Percentiles rank a stretch among this genome's conserved stretches.
Conservation (phyloP, 208 protist species). For the Trypanosoma vivax region DNA sequence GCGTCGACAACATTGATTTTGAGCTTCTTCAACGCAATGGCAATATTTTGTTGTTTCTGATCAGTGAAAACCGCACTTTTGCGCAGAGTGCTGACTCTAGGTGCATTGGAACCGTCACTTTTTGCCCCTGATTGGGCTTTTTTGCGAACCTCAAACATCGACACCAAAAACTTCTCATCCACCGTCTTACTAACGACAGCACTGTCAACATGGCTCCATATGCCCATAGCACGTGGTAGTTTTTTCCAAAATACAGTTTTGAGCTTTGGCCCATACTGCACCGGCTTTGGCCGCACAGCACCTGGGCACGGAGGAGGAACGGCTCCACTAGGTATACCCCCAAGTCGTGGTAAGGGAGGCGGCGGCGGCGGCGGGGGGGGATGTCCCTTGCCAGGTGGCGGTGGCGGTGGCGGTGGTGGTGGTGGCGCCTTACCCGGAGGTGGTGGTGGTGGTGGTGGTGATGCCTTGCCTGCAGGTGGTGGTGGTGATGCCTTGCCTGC, state of each 20-base stretch:
- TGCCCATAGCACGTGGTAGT: slow-evolving; percentile 38
- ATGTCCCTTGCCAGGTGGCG: slow-evolving; percentile 12
- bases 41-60: slow-evolving; percentile 73
- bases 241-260: slow-evolving; percentile 86
- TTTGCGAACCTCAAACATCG: slow-evolving; percentile 47
- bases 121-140: slow-evolving; percentile 12
- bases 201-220: slow-evolving; percentile 41
- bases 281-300: slow-evolving; percentile 9
- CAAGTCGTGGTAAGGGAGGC: neutral
- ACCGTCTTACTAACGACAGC: slow-evolving; percentile 20
- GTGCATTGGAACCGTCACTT: slow-evolving; percentile 17
- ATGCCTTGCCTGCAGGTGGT: neutral
- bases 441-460: slow-evolving; percentile 17
- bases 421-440: slow-evolving; percentile 11
- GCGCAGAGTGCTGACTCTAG: neutral
- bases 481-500: neutral
- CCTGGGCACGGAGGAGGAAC: slow-evolving; percentile 1
- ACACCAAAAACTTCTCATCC: slow-evolving; percentile 52
- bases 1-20: slow-evolving; percentile 37
- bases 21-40: slow-evolving; percentile 61
- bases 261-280: slow-evolving; percentile 39
- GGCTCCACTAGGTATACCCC: neutral
- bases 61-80: slow-evolving; percentile 44
- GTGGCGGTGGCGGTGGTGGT: slow-evolving; percentile 20
- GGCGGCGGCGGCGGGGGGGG: slow-evolving; percentile 29